These are phyloP conservation scores for Pyricularia pennisetigena DNA, from an alignment of 2,329 filamentous ascomycete genomes.

Conservation along the genomic window DNA sequence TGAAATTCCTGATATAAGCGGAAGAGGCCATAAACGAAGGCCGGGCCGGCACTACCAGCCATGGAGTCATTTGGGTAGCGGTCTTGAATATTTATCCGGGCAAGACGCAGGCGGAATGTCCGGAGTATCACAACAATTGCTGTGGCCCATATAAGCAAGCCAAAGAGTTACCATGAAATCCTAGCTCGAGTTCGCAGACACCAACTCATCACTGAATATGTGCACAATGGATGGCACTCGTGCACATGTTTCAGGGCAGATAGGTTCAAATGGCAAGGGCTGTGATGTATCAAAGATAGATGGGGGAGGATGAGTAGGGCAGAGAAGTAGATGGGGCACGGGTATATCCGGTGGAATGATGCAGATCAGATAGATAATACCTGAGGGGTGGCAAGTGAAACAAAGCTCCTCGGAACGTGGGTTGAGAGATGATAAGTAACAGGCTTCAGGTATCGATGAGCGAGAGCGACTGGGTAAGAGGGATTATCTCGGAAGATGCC, in stretches of 20 bases:
- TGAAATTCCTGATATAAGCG: not conserved
- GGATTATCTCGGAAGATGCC: not conserved
- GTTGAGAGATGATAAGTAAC: not conserved
- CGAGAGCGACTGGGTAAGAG: not conserved
- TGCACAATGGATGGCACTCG: not conserved
- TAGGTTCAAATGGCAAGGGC: not conserved
- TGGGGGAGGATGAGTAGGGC: not conserved
- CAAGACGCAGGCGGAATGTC: not conserved
- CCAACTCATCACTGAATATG: not conserved
- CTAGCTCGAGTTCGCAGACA: not conserved
- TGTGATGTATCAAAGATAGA: not conserved
- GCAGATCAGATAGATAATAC: not conserved
- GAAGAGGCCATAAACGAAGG: not conserved
- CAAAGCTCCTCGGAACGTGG: not conserved
- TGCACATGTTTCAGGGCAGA: not conserved
- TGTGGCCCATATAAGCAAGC: not conserved
- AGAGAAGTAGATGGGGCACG: not conserved
- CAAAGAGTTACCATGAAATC: not conserved
- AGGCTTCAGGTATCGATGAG: not conserved
- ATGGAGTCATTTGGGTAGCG: not conserved
- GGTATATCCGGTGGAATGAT: not conserved
- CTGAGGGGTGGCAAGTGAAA: not conserved
- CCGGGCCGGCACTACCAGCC: not conserved
- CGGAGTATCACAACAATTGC: not conserved
- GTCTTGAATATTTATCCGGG: not conserved